phyloP scores from a whole-genome alignment of 75 land plant species.

The Selaginella moellendorffii region DNA sequence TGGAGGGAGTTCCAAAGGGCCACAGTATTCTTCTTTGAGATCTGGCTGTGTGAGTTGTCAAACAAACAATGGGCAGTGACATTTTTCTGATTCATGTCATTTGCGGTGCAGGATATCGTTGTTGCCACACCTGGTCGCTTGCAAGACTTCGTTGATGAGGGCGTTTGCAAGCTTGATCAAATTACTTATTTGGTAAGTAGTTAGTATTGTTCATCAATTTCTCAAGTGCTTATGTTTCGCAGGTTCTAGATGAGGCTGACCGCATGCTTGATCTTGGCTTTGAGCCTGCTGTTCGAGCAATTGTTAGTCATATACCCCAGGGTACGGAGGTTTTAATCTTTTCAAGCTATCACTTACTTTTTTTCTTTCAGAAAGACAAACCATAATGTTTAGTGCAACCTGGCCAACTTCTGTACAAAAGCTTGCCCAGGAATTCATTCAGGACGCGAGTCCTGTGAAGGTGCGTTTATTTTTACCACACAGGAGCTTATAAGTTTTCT shows the following conservation, averaged over 20 bases:
- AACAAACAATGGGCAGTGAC: no score
- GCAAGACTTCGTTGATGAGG: slow-evolving; percentile 76
- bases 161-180: slow-evolving; percentile 50
- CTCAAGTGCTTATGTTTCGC: not conserved
- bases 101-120: slow-evolving; percentile 63
- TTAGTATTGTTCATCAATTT: slow-evolving; percentile 1
- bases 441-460: slow-evolving; percentile 69
- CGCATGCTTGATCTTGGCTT: slow-evolving; percentile 97
- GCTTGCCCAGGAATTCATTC: slow-evolving; percentile 75
- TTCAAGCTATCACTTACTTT: no score
- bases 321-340: no score
- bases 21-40: slow-evolving; percentile 53
- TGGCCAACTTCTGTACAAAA: slow-evolving; percentile 80
- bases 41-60: slow-evolving; percentile 56
- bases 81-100: no score
- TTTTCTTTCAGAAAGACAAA: slow-evolving; percentile 49
- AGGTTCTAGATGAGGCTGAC: slow-evolving; percentile 98
- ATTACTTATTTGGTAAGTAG: slow-evolving; percentile 65
- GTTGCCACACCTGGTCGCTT: slow-evolving; percentile 89
- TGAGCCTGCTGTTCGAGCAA: slow-evolving; percentile 81
- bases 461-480: no score
- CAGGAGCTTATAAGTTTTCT: no score
- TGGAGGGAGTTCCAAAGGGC: slow-evolving; percentile 88
- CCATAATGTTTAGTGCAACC: slow-evolving; percentile 96
- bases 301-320: slow-evolving; percentile 49